Conservation (phyloP, 148 eudicot genomes). For the Arbutus unedo region DNA sequence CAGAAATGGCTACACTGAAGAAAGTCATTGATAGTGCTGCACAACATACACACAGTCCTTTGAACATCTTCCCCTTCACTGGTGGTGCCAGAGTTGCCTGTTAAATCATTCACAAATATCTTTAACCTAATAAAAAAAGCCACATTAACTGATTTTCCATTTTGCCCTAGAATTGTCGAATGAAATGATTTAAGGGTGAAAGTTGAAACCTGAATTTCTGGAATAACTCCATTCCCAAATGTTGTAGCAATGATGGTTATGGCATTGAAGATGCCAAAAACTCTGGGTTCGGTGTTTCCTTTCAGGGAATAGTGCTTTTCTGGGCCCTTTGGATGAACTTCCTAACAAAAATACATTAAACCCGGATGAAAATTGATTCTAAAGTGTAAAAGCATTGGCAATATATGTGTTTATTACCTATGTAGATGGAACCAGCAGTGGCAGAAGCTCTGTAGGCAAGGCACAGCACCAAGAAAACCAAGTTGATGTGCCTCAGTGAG, state of each 20-base stretch:
- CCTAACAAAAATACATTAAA: slow-evolving; percentile 25
- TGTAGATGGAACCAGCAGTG: slow-evolving; percentile 56
- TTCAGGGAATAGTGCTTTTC: slow-evolving; percentile 44
- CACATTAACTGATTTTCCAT: background rate
- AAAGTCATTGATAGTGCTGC: slow-evolving; percentile 46
- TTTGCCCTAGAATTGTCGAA: background rate
- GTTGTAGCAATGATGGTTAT: slow-evolving; percentile 85
- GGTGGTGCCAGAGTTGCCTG: slow-evolving; percentile 91
- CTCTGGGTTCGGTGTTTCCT: slow-evolving; percentile 37
- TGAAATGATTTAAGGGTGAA: background rate
- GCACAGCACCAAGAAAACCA: slow-evolving; percentile 48
- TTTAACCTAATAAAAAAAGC: background rate
- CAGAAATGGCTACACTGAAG: slow-evolving; percentile 71
- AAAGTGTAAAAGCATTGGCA: background rate
- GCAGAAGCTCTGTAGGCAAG: slow-evolving; percentile 67
- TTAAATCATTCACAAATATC: background rate
- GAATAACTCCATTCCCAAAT: slow-evolving; percentile 86
- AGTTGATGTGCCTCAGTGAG: slow-evolving; percentile 82
- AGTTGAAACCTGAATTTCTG: slow-evolving; percentile 71
- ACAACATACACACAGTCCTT: slow-evolving; percentile 71
- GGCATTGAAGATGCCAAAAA: slow-evolving; percentile 70
- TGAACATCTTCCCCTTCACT: slow-evolving; percentile 87
- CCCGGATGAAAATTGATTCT: background rate
- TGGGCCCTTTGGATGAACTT: slow-evolving; percentile 48
- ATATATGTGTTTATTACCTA: slow-evolving; percentile 24